A percentile compares a stretch with the other conserved stretches of the same genome.
Evolutionary conservation across 805 yeast species (phyloP).

Genomic region (Scheffersomyces stipitis): DNA sequence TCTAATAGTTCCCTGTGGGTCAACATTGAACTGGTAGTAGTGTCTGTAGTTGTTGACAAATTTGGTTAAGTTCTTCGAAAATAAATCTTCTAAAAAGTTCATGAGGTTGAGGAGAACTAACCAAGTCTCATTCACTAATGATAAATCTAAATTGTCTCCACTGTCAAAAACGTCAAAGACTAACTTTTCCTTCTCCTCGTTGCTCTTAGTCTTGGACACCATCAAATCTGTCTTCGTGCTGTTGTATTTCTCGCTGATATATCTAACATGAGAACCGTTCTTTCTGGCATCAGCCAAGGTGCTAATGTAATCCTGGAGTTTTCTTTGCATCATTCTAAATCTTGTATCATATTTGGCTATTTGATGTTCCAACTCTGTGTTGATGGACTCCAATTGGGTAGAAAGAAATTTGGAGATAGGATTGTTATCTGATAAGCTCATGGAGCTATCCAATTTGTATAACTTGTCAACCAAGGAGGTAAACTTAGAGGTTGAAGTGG

Average conservation of each 20-base stretch:
- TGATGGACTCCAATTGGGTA: slow-evolving; percentile 30
- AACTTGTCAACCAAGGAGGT: slow-evolving; percentile 40
- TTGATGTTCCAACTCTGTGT: slow-evolving; percentile 36
- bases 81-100: slow-evolving; percentile 30
- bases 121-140: slow-evolving; percentile 45
- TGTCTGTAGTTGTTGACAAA: slow-evolving; percentile 40
- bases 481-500: slow-evolving; percentile 27
- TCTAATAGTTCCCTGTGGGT: slow-evolving; percentile 27
- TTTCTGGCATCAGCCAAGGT: slow-evolving; percentile 30
- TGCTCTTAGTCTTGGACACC: slow-evolving; percentile 24
- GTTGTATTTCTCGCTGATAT: slow-evolving; percentile 39
- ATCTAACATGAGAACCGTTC: slow-evolving; percentile 36
- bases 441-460: slow-evolving; percentile 27
- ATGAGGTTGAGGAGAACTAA: slow-evolving; percentile 38
- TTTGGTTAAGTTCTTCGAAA: slow-evolving; percentile 27
- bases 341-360: slow-evolving; percentile 34
- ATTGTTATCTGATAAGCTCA: slow-evolving; percentile 14
- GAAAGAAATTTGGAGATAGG: slow-evolving; percentile 37
- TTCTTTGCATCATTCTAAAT: slow-evolving; percentile 37
- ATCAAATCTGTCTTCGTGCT: slow-evolving; percentile 32
- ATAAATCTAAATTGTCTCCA: slow-evolving; percentile 40
- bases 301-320: slow-evolving; percentile 34
- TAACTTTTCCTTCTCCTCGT: slow-evolving; percentile 25
- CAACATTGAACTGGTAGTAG: slow-evolving; percentile 29
- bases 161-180: slow-evolving; percentile 34